Conservation (phyloP, 2,329 filamentous ascomycete species). For the Aspergillus bombycis region DNA sequence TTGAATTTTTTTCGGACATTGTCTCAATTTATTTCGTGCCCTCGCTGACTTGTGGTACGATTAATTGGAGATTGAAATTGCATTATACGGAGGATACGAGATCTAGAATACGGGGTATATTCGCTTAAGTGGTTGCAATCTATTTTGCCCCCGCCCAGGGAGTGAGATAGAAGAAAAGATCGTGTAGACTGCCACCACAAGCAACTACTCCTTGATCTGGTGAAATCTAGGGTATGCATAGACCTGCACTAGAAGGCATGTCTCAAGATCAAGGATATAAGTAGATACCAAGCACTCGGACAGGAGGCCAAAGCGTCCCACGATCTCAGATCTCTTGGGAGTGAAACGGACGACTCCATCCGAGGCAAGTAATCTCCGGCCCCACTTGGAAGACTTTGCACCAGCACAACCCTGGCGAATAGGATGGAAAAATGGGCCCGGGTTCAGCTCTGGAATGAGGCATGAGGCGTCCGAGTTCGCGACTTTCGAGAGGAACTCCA, state of each 20-base stretch:
- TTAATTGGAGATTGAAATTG: background rate
- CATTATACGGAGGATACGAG: background rate
- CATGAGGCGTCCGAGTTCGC: background rate
- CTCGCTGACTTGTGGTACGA: background rate
- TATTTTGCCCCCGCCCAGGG: too few relatives aligned
- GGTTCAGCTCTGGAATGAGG: background rate
- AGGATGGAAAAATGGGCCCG: background rate
- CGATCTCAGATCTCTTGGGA: background rate
- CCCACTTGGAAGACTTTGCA: background rate
- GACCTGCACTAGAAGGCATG: too few relatives aligned
- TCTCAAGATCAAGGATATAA: too few relatives aligned
- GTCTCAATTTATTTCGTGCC: too few relatives aligned
- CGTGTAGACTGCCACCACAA: too few relatives aligned
- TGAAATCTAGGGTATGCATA: too few relatives aligned
- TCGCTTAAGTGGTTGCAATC: too few relatives aligned
- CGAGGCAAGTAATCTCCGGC: background rate
- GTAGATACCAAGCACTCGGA: background rate
- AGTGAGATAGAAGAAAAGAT: too few relatives aligned
- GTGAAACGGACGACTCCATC: background rate
- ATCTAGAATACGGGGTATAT: background rate
- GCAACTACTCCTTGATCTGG: too few relatives aligned
- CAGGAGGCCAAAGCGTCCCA: background rate
- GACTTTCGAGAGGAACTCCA: background rate
- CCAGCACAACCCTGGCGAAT: background rate
- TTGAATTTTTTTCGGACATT: too few relatives aligned